phyloP scores from a whole-genome alignment of 2,329 filamentous ascomycete genomes.

The Juglanconis juglandina region DNA sequence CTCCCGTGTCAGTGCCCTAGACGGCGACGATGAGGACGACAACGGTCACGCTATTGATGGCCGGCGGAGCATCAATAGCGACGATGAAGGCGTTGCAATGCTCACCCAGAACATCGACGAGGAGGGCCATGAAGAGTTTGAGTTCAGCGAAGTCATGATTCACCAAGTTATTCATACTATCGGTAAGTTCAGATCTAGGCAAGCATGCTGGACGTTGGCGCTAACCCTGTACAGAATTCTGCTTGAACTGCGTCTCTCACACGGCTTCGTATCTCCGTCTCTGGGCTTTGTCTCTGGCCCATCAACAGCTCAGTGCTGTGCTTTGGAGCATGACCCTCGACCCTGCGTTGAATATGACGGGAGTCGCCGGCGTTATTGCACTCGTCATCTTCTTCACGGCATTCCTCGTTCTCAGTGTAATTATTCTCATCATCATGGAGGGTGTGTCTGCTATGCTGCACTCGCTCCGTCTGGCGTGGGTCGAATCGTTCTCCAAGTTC shows the following conservation, averaged over 20 bases:
- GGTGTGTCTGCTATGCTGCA: constrained; percentile 95
- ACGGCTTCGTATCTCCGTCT: constrained; percentile 98
- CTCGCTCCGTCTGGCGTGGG: constrained; percentile 87
- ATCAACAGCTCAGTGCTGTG: constrained; percentile 94
- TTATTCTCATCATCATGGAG: constrained; percentile 87
- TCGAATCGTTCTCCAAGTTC: constrained; percentile 97
- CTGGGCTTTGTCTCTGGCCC: constrained; percentile 93
- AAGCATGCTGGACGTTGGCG: not conserved
- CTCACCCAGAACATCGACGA: constrained; percentile 79
- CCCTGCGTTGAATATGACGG: constrained; percentile 65
- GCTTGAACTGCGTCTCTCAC: constrained; percentile 97
- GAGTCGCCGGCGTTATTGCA: constrained; percentile 70
- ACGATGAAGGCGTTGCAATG: constrained; percentile 80
- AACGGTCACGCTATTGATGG: constrained; percentile 64
- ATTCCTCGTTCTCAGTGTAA: constrained; percentile 77
- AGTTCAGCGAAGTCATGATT: constrained; percentile 97
- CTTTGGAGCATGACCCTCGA: constrained; percentile 95
- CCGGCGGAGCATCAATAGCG: constrained; percentile 51
- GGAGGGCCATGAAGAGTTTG: constrained; percentile 92
- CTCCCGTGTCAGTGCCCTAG: constrained; percentile 81
- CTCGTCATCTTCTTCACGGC: constrained; percentile 79
- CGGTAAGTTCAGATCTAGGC: constrained; percentile 53
- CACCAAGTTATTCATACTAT: constrained; percentile 99
- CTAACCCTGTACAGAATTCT: constrained; percentile 70
- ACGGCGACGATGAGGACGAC: constrained; percentile 76